Evolutionary conservation across 805 yeast genomes (phyloP), one percentile per base, ranked within the genome.

Genomic region (Cyberlindnera mycetangii): DNA sequence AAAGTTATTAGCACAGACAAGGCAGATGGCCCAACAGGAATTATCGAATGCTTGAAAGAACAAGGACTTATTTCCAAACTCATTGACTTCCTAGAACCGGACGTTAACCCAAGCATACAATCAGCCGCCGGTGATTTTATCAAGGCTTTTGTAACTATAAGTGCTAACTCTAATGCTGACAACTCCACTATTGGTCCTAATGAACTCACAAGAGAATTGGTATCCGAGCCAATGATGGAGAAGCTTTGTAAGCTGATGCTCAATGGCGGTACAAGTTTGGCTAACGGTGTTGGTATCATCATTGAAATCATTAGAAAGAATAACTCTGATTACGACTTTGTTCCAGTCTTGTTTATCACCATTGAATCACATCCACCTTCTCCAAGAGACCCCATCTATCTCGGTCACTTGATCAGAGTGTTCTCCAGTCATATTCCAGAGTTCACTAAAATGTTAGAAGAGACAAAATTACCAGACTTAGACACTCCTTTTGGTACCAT

Each of bases 181-280:
- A 85, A 89, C 36, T 85, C 96, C 2, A 86, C 95, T 9, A 87
- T 93, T 43, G 99, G 99, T 1, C 98, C 99, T 2, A 93, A 93
- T 60, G 97, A 89, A 60, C 72, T 93, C 31, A 89, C 97, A 3
- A 76, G 99, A 52, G 92, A 92, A 63, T 72, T 93, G 25, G 97
- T 90, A 12, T 83, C 95, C 15, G 81, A 81, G 33, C 73, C 76
- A 32, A 78, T 86, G 48, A 75, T 89, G 54, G 70, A 76, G 47
- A 74, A 76, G 48, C 70, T 93, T 52, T 85, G 90, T 20, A 66
- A 79, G 16, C 79, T 86, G 51, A 93, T 93, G 86, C 75, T 92
- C 44, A 58, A 70, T 47, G 88, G 89, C 44, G 95, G 96, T 37
- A 83, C 90, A 27, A 95, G 97, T 1, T 74, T 93, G 52, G 85